Conservation (phyloP, 2,329 filamentous ascomycete species). For the Aphanocladium album region DNA sequence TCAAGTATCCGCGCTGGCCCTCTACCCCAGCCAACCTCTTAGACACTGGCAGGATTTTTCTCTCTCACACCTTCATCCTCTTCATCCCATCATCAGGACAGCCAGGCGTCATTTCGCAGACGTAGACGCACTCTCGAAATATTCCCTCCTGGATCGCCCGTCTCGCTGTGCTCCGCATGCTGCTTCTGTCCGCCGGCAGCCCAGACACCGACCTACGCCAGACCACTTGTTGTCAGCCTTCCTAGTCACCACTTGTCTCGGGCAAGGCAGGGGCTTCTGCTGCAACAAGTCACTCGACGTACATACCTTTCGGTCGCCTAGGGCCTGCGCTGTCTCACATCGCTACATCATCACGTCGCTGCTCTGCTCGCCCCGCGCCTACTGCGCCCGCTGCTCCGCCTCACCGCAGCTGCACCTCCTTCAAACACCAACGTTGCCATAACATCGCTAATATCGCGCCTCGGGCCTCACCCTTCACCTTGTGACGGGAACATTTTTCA, state of each 20-base stretch:
- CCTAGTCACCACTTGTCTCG: constrained; percentile 5
- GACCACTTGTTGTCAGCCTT: background rate
- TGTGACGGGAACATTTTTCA: background rate
- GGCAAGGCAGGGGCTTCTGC: background rate
- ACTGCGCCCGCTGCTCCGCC: constrained; percentile 1
- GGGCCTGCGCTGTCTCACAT: background rate
- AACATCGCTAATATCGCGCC: background rate
- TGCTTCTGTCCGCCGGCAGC: background rate
- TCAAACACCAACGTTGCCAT: background rate
- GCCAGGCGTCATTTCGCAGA: constrained; percentile 22
- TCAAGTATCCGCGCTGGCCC: constrained; percentile 8
- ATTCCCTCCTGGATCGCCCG: constrained; percentile 1
- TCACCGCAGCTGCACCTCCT: constrained; percentile 2
- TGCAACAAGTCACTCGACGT: background rate
- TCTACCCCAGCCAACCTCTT: constrained; percentile 8
- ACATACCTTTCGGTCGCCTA: background rate
- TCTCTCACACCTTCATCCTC: constrained; percentile 6
- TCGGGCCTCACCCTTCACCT: background rate
- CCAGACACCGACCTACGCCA: constrained; percentile 3
- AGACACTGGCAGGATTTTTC: constrained; percentile 1
- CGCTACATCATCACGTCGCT: constrained; percentile 7
- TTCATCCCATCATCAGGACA: constrained; percentile 17
- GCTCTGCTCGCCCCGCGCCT: background rate
- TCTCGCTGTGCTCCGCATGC: constrained; percentile 11
- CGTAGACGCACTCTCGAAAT: constrained; percentile 8